These are phyloP conservation scores for Camelina neglecta DNA, from an alignment of 345 rosid species.

Conservation along the genomic window DNA sequence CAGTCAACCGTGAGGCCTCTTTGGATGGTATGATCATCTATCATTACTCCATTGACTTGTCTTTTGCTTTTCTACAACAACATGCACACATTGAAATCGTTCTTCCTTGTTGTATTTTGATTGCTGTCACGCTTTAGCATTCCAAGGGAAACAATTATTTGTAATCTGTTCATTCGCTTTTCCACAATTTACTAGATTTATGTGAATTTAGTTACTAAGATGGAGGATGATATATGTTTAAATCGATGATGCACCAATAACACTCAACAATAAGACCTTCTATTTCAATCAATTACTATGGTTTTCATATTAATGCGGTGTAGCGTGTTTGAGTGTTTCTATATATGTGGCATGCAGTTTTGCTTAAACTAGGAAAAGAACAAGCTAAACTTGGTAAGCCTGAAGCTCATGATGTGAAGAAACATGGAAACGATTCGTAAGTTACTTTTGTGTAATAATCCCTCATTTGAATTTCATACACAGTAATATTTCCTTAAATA, in stretches of 20 bases:
- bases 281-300: neutral
- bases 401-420: conserved; percentile 28
- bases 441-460: neutral
- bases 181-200: too few species aligned
- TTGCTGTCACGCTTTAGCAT: neutral
- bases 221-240: too few species aligned
- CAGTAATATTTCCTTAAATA: neutral
- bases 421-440: conserved; percentile 33
- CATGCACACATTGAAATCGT: neutral
- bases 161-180: neutral
- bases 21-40: conserved; percentile 26
- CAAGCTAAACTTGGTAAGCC: conserved; percentile 34
- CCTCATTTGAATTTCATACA: neutral
- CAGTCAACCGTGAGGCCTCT: conserved; percentile 41
- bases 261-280: neutral
- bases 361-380: conserved; percentile 29
- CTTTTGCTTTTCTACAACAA: conserved; percentile 9
- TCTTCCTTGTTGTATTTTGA: neutral
- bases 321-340: neutral
- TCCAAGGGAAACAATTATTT: neutral
- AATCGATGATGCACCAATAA: conserved; percentile 3
- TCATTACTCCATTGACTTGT: conserved; percentile 35
- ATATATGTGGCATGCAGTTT: conserved; percentile 16
- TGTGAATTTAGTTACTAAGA: too few species aligned
- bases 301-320: conserved; percentile 2